Conservation (phyloP, 352 stramenopile genomes). For the Pythium sp. region DNA sequence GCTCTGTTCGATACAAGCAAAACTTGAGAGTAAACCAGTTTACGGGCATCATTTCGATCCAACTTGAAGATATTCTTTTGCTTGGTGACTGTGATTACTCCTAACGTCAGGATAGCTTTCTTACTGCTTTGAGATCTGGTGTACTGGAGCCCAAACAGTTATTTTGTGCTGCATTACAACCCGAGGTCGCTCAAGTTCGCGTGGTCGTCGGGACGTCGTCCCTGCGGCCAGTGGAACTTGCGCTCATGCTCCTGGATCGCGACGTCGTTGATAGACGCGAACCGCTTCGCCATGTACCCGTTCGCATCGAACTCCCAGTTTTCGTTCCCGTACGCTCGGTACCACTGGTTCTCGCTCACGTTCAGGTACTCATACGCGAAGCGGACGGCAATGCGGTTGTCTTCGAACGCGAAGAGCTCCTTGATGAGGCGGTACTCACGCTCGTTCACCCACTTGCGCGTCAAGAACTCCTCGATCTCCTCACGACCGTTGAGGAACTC, state of each 20-base stretch:
- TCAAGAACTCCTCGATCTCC: constrained; percentile 76
- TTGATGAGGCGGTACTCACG: constrained; percentile 87
- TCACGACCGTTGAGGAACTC: constrained; percentile 71
- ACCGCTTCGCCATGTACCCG: constrained; percentile 77
- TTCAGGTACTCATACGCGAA: constrained; percentile 86
- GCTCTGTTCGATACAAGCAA: no score
- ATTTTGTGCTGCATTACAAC: not conserved
- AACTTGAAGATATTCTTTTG: not conserved
- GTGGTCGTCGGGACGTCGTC: constrained; percentile 37
- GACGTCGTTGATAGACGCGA: constrained; percentile 86
- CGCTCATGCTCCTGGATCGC: constrained; percentile 68
- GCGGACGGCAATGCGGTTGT: constrained; percentile 82
- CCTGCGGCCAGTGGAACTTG: constrained; percentile 53
- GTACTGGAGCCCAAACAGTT: not conserved
- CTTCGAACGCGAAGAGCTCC: constrained; percentile 76
- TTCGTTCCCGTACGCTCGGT: constrained; percentile 84
- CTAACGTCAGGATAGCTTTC: not conserved
- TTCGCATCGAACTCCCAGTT: constrained; percentile 86
- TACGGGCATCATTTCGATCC: not conserved
- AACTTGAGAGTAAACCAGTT: no score
- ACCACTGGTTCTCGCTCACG: constrained; percentile 56
- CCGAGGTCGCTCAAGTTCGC: constrained; percentile 14
- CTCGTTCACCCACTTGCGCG: constrained; percentile 69
- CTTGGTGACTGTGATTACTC: not conserved
- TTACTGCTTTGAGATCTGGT: not conserved